Base-by-base conservation (phyloP, 1,139 yeast species). In the Kurtzmaniella quercitrusa region DNA sequence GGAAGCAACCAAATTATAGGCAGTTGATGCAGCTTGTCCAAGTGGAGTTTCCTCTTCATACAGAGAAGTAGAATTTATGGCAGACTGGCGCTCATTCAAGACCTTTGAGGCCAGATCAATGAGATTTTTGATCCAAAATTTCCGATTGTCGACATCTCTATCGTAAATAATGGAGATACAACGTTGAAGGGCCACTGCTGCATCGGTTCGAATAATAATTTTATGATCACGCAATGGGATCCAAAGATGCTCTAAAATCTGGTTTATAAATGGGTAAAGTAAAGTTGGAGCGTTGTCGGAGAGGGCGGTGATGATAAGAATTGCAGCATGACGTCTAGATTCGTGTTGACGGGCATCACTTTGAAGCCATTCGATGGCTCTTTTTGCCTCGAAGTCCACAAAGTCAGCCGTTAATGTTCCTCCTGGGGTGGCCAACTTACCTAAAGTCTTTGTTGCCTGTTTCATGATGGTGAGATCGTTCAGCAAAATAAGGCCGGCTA, bases 351-450 rank as follows among this genome's bases (percentile, higher is more conserved):
- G 83, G 51, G 84, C 91, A 40, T 79, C 82, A 18, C 84, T 74
- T 45, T 86, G 91, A 30, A 93, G 74, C 95, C 97, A 86, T 60
- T 93, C 98, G 42, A 91, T 73, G 38, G 96, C 89, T 44, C 89
- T 74, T 56, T 86, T 87, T 11, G 94, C 94, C 59, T 93, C 97
- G 53, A 82, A 86, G 50, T 91, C 97, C 22, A 93, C 97, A 61
- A 93, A 84, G 44, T 89, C 97, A 1, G 95, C 89, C 0, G 96
- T 88, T 43, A 89, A 66, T 2, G 94, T 80, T 1, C 95, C 94
- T 20, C 96, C 95, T 0, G 95, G 91, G 2, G 84, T 80, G 0
- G 98, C 95, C 50, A 93, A 68, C 52, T 84, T 85, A 6, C 98
- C 98, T 52, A 93, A 70, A 0, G 96, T 87, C 42, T 75, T 76